Base-by-base conservation (phyloP, 441 rosid genomes). In the Brassica hybrid region DNA sequence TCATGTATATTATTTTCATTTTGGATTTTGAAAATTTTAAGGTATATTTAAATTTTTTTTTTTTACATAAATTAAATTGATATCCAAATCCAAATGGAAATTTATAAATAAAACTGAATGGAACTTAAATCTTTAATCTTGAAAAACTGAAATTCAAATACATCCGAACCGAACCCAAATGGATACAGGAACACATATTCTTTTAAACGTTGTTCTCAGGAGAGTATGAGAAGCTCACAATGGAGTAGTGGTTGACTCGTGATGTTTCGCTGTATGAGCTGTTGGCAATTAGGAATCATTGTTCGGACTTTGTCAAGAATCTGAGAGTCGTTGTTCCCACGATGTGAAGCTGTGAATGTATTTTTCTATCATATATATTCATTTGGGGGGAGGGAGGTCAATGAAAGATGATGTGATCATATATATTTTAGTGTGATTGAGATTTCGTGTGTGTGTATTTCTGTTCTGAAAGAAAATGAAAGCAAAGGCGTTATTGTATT, bases 221-320 rank as follows among this genome's bases (percentile, higher is more conserved):
- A 50, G 57, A 50, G 57, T 14, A 50, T 7, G 57, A 50, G 18
- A 50, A n/a, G 8, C 16, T 50, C 57, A 50, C 57, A n/a, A n/a
- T n/a, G 19, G 98, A 90, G 80, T 93, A 90, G 77, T 94, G 97
- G 97, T 81, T 94, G 58, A 92, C 96, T 8, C 62, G 5, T 1
- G 94, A 92, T 43, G 61, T 80, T 16, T 2, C 86, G 17, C 97
- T 94, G 25, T 90, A 81, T 71, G 85, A 88, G 71, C 78, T 92
- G 59, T 84, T 82, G 0, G 88, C 86, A 1, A 14, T 87, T 34
- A 72, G 92, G 83, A 85, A 86, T 61, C 16, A 73, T 9, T 94
- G 97, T 69, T 67, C 75, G 60, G 84, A 64, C 56, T 73, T 68
- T 10, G 75, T 59, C 68, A 72, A 67, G 48, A n/a, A 32, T 59